Conservation (phyloP, 108 stramenopile species). For the Discostella pseudostelligera region DNA sequence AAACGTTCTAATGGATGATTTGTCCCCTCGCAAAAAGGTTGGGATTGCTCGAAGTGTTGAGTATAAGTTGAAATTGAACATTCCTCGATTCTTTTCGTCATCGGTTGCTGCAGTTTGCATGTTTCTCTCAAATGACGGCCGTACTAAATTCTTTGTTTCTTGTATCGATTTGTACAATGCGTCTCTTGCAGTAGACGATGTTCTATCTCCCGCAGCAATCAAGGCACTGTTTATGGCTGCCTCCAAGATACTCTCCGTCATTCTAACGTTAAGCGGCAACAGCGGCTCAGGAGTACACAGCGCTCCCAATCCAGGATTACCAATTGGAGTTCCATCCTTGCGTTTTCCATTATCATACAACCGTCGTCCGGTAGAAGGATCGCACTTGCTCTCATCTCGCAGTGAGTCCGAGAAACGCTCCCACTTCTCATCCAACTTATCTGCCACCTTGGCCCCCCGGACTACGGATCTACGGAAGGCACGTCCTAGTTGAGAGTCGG, state of each 20-base stretch:
- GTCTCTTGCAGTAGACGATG: conserved; percentile 5
- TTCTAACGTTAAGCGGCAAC: conserved; percentile 23
- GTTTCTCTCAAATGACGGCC: conserved; percentile 55
- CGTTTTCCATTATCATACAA: conserved; percentile 62
- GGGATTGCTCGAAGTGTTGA: conserved; percentile 48
- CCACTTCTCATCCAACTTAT: conserved; percentile 55
- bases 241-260: conserved; percentile 26
- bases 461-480: conserved; percentile 45
- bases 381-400: conserved; percentile 58
- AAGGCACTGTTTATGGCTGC: conserved; percentile 35
- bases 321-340: conserved; percentile 57
- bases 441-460: conserved; percentile 50
- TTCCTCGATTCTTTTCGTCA: conserved; percentile 35
- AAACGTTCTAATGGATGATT: conserved; percentile 30
- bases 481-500: conserved; percentile 45
- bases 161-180: conserved; percentile 27
- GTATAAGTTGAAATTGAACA: conserved; percentile 52
- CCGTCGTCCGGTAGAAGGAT: conserved; percentile 46
- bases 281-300: conserved; percentile 50
- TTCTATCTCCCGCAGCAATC: conserved; percentile 4
- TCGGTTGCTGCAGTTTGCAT: conserved; percentile 21
- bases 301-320: conserved; percentile 59
- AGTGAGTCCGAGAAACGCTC: conserved; percentile 46
- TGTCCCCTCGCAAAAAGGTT: conserved; percentile 26
- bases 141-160: conserved; percentile 37